Percentiles rank a stretch among this genome's conserved stretches.
Conservation (phyloP, 169 alveolate species). For the Eimeria falciformis region DNA sequence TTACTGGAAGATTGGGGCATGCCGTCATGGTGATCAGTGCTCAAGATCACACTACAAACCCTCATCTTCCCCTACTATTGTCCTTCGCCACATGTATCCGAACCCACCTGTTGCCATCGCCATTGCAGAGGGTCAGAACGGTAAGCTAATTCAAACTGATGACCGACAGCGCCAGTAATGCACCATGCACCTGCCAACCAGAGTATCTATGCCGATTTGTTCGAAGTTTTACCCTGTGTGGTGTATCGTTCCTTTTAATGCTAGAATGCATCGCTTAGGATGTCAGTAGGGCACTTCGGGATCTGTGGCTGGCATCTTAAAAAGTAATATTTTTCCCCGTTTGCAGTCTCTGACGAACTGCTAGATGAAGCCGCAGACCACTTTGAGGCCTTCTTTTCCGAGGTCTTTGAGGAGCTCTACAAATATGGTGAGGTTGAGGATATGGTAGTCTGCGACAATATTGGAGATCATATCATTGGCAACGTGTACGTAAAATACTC, state of each 20-base stretch:
- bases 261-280: no score
- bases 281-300: neutral
- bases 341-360: slow-evolving; percentile 91
- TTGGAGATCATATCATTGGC: slow-evolving; percentile 99
- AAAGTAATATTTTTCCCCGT: neutral
- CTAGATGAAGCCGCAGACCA: slow-evolving; percentile 97
- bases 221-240: no score
- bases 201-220: neutral
- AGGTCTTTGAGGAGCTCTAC: slow-evolving; percentile 96
- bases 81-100: slow-evolving; percentile 97
- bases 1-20: slow-evolving; percentile 99
- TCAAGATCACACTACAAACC: slow-evolving; percentile 99
- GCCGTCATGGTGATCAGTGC: slow-evolving; percentile 99
- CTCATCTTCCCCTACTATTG: slow-evolving; percentile 93
- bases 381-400: slow-evolving; percentile 98
- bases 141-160: slow-evolving; percentile 76
- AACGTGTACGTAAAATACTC: slow-evolving; percentile 97
- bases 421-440: slow-evolving; percentile 98
- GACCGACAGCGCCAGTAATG: neutral
- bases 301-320: neutral
- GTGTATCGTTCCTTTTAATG: no score
- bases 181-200: neutral
- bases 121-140: slow-evolving; percentile 97
- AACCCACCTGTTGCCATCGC: slow-evolving; percentile 99
- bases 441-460: slow-evolving; percentile 98